These are phyloP conservation scores for Ogataea hybrid DNA, from an alignment of 1,139 yeast genomes.

Conservation along the genomic window DNA sequence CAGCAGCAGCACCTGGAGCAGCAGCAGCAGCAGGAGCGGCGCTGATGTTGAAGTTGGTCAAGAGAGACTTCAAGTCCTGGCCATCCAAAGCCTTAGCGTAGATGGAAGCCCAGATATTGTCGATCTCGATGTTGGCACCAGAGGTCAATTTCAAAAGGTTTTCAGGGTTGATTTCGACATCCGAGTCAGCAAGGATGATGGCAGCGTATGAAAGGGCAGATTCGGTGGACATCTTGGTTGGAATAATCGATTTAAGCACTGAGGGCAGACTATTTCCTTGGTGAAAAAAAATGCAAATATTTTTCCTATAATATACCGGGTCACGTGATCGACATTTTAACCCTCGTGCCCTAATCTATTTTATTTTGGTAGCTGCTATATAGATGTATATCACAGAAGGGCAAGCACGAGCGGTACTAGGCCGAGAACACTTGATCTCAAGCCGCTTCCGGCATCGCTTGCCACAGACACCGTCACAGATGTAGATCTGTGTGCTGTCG, in stretches of 20 bases:
- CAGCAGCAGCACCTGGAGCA: conserved; percentile 56
- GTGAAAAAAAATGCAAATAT: conserved; percentile 5
- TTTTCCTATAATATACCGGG: conserved; percentile 6
- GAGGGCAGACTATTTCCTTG: conserved; percentile 68
- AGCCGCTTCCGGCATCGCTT: not conserved
- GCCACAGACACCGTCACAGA: not conserved
- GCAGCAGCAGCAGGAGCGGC: conserved; percentile 64
- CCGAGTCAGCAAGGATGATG: conserved; percentile 83
- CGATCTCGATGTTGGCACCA: conserved; percentile 71
- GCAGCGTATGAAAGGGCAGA: conserved; percentile 87
- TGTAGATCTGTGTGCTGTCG: not conserved
- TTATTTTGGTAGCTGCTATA: conserved; percentile 5
- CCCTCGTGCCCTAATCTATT: conserved; percentile 3
- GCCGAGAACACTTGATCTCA: not conserved
- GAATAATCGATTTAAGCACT: conserved; percentile 56
- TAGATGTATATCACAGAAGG: conserved; percentile 3
- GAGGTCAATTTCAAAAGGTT: conserved; percentile 67
- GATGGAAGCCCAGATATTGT: conserved; percentile 76
- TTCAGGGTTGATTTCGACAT: conserved; percentile 73
- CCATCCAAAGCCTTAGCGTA: conserved; percentile 79
- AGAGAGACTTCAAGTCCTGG: conserved; percentile 72
- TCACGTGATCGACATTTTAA: conserved; percentile 2
- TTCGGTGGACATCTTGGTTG: conserved; percentile 71
- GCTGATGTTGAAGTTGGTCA: conserved; percentile 76
- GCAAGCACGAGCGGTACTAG: conserved; percentile 4